Base-by-base conservation (phyloP, 441 rosid species). In the California macrophylla region DNA sequence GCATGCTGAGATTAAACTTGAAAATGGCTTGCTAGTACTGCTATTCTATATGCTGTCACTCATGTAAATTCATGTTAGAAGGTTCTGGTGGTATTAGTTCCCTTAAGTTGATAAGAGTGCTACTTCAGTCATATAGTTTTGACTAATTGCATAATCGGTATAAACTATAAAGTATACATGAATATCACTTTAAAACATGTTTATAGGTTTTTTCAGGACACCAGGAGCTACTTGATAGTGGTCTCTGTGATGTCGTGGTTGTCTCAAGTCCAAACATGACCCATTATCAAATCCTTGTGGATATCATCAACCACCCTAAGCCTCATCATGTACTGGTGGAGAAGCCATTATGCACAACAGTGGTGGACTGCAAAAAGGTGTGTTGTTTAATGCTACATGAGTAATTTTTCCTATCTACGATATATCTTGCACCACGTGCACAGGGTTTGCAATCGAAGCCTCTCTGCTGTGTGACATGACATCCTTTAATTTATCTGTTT, bases 211-310 rank as follows among this genome's bases (percentile, higher is more conserved):
- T 88, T 80, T 78, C 95, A 26, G 87, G 90, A 74, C 98, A 91
- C 78, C 68, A 75, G 63, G 95, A 89, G 80, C 78, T 93, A 16
- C 71, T 93, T 8, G 89, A 91, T 71, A 87, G 95, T 75, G 85
- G 91, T 73, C 69, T 87, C 12, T 93, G 98, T 38, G 95, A 93
- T 70, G 97, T 86, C 21, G 81, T 87, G 66, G 84, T 91, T 63
- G 89, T 93, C 18, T 88, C 98, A 12, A 82, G 84, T 66, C 98
- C 97, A 9, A 93, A 93, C 78, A 93, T 91, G 97, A 89, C 96
- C 74, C 97, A 93, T 71, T 83, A 83, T 77, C 82, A 82, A 76
- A 91, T 93, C 67, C 84, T 93, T 7, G 85, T 91, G 84, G 97
- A 88, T 69, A 87, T 91, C 20, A 82, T 93, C 77, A 76, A 45